phyloP scores from a whole-genome alignment of 345 rosid species.

The Stellera chamaejasme region DNA sequence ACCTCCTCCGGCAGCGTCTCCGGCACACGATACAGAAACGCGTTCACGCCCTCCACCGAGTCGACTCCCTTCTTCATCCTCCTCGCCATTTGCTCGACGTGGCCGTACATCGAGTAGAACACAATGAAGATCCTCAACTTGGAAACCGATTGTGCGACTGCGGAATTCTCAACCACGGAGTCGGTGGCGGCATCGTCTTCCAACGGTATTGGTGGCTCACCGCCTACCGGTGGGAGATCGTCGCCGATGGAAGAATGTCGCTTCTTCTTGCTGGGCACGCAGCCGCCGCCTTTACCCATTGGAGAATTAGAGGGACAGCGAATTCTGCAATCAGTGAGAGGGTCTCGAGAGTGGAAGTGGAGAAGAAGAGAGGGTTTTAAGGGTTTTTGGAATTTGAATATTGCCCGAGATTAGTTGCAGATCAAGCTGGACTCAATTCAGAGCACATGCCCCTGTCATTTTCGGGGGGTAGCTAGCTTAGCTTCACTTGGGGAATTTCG shows the following conservation, averaged over 20 bases:
- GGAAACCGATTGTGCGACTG: slow-evolving; percentile 10
- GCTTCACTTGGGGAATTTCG: no score
- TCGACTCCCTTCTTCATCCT: slow-evolving; percentile 70
- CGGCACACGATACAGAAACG: slow-evolving; percentile 41
- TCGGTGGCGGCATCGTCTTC: slow-evolving; percentile 24
- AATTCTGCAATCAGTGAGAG: not conserved
- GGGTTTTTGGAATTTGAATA: not conserved
- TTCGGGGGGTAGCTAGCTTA: not conserved
- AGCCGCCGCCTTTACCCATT: slow-evolving; percentile 98
- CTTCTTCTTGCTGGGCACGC: slow-evolving; percentile 91
- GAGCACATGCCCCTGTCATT: not conserved
- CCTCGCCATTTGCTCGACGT: slow-evolving; percentile 58
- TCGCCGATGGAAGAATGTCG: slow-evolving; percentile 25
- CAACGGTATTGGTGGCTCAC: slow-evolving; percentile 33
- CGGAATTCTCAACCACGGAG: slow-evolving; percentile 11
- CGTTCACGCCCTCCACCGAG: slow-evolving; percentile 52
- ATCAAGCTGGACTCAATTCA: no score
- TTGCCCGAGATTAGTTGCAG: not conserved
- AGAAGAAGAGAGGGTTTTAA: not conserved
- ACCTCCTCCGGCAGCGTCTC: slow-evolving; percentile 51
- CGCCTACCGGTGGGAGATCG: slow-evolving; percentile 15
- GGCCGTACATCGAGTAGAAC: slow-evolving; percentile 73
- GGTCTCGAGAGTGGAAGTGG: no score
- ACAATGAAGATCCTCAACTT: slow-evolving; percentile 38
- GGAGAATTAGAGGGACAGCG: slow-evolving; percentile 7